Base-by-base conservation (phyloP, 495 filamentous ascomycete genomes). In the Lophiostoma macrostomum region DNA sequence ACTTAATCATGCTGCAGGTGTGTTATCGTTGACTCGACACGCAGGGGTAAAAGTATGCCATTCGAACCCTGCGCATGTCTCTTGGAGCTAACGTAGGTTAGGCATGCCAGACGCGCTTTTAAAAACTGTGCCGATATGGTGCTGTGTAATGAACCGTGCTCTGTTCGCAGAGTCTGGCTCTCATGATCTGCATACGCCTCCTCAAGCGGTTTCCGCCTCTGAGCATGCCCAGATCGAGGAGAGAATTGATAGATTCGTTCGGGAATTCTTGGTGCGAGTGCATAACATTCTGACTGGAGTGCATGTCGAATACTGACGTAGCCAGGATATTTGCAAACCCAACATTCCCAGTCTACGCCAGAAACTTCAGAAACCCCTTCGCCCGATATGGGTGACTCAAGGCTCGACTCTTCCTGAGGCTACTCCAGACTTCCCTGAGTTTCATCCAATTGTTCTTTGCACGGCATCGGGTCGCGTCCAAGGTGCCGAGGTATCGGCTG, bases 81-180 rank as follows among this genome's bases (percentile, higher is more conserved):
- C 14, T 23, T 7, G 56, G 35, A 39, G 38, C 45, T 58, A 22
- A 25, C 30, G 28, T 48, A 45, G 8, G 13, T 39, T 44, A 86
- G 82, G 82, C 53, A 93, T 95, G 80, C 90, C 93, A 4, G 93
- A 98, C 72, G 88, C 91, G 18, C 74, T 98, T 7, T 85, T 83
- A 54, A 97, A 96, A 70, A 98, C 93, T 0, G 70, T 98, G 5
- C 93, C 93, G 0, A 90, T 95, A 50, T 98, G 93, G 93, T 87
- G 86, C 65, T 78, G 80, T 34, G 87, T 95, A 11, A 62, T 96
- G 51, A 97, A 97, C 66, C 74, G 77, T 22, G 69, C 81, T n/a
- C 69, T 96, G 16, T 95, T 95, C 67, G 85, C 85, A 1, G 20
- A 64, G 59, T 51, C 20, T 1, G 43, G 36, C 14, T 69, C 63